Evolutionary conservation across 352 stramenopile species (phyloP).

Genomic region (Phytopythium mirpurense): DNA sequence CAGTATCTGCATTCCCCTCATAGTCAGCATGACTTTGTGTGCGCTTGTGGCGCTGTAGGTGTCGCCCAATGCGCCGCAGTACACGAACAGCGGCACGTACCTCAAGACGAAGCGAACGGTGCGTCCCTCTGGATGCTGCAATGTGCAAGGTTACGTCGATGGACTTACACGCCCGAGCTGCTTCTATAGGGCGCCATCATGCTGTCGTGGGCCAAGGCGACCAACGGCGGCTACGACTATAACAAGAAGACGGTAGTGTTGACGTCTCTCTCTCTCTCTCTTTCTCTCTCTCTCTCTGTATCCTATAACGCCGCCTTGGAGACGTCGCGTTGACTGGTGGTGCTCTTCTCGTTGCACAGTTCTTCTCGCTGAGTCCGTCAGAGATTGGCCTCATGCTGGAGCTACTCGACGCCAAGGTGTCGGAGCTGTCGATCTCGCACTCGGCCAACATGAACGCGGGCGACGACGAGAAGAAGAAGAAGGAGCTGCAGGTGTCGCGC

Average conservation of each 20-base stretch:
- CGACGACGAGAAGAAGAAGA: constrained; percentile 38
- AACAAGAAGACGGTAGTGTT: constrained; percentile 71
- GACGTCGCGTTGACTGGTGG: too few species aligned
- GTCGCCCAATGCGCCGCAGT: constrained; percentile 57
- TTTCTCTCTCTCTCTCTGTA: background rate
- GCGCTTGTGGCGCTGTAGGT: constrained; percentile 16
- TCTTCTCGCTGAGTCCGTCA: constrained; percentile 73
- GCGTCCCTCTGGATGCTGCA: constrained; percentile 6
- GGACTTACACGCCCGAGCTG: background rate
- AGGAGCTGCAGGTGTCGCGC: constrained; percentile 47
- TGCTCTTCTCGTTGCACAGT: constrained; percentile 38
- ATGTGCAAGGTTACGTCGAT: too few species aligned
- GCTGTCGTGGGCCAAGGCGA: constrained; percentile 75
- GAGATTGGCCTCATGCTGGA: constrained; percentile 77
- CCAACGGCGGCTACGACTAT: constrained; percentile 70
- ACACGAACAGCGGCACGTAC: constrained; percentile 59
- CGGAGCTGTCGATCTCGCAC: constrained; percentile 64
- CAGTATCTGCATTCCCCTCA: background rate
- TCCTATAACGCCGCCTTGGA: too few species aligned
- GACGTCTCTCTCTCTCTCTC: background rate
- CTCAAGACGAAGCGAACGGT: constrained; percentile 80
- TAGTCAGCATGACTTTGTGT: background rate
- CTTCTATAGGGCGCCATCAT: constrained; percentile 66
- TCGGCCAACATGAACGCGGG: constrained; percentile 76
- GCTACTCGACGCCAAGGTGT: constrained; percentile 59